A percentile compares a stretch with the other conserved stretches of the same genome.
phyloP scores from a whole-genome alignment of 768 basidiomycete genomes.

The Candolleomyces aberdarensis region DNA sequence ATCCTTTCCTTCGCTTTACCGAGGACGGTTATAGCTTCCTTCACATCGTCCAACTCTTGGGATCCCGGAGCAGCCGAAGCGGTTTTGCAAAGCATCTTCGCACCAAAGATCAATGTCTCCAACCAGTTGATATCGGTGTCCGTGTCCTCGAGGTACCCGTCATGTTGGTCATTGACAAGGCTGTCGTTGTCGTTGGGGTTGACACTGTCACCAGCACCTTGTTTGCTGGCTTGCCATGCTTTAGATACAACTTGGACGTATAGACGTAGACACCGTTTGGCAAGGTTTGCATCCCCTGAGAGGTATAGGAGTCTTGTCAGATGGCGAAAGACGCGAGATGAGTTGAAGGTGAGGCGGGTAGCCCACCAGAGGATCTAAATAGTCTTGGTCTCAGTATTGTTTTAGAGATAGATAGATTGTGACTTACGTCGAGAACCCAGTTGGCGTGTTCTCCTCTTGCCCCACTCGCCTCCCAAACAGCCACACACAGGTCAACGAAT shows the following conservation, averaged over 20 bases:
- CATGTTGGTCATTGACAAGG: background rate
- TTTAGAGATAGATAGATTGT: background rate
- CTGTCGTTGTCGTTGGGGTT: constrained; percentile 56
- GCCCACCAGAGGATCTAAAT: constrained; percentile 88
- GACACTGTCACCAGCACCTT: constrained; percentile 38
- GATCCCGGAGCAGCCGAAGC: constrained; percentile 12
- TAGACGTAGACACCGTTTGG: constrained; percentile 71
- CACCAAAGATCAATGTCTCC: constrained; percentile 72
- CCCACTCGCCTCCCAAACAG: constrained; percentile 77
- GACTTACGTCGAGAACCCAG: constrained; percentile 81
- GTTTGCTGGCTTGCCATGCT: constrained; percentile 60
- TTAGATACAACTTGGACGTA: constrained; percentile 87
- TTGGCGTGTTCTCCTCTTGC: constrained; percentile 56
- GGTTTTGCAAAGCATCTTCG: constrained; percentile 67
- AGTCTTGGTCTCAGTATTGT: background rate
- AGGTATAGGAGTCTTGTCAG: constrained; percentile 72
- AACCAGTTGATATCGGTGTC: constrained; percentile 77
- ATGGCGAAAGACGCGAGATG: constrained; percentile 79
- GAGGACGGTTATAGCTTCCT: constrained; percentile 60
- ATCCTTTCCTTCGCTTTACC: constrained; percentile 58
- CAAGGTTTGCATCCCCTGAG: constrained; percentile 56
- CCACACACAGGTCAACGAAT: constrained; percentile 77
- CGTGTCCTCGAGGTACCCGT: constrained; percentile 33
- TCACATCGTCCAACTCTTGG: constrained; percentile 45
- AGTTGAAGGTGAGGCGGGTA: constrained; percentile 91